A percentile compares a stretch with the other conserved stretches of the same genome.
Evolutionary conservation across 2,329 filamentous ascomycete genomes (phyloP).

Genomic region (Lecanicillium sp.): DNA sequence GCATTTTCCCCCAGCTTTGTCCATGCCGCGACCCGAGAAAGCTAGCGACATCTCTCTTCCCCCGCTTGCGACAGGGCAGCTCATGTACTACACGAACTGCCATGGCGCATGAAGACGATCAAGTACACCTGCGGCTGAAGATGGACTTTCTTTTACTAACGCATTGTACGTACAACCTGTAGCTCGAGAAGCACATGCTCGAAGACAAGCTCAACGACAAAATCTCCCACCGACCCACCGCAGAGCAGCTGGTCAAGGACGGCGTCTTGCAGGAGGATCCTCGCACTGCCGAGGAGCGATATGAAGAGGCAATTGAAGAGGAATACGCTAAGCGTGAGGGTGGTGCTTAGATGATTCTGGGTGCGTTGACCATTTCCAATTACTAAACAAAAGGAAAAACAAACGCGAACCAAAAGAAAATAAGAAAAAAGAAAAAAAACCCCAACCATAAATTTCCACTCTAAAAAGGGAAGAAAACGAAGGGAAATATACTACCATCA

Average conservation of each 20-base stretch:
- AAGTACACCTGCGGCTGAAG: no score
- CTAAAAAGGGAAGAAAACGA: no score
- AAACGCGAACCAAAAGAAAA: not conserved
- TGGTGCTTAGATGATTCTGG: constrained; percentile 36
- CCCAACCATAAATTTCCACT: not conserved
- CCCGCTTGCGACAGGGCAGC: no score
- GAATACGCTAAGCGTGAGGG: constrained; percentile 57
- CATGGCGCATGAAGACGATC: no score
- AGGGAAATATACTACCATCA: no score
- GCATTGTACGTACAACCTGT: no score
- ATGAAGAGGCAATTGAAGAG: constrained; percentile 53
- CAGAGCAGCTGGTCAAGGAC: constrained; percentile 67
- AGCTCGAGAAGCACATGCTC: constrained; percentile 79
- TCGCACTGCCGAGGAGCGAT: constrained; percentile 46
- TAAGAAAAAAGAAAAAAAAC: no score
- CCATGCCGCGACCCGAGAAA: not conserved
- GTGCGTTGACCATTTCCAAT: not conserved
- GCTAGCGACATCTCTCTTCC: not conserved
- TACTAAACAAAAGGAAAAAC: constrained; percentile 4
- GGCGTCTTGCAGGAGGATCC: constrained; percentile 69
- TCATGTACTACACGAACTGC: no score
- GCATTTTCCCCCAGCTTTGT: constrained; percentile 1
- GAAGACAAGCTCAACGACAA: constrained; percentile 82
- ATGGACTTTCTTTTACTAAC: no score
- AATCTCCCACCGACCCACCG: constrained; percentile 66